Percentiles rank a stretch among this genome's conserved stretches.
Evolutionary conservation across 1,139 yeast genomes (phyloP).

Genomic region (Sugiyamaella neomexicana): DNA sequence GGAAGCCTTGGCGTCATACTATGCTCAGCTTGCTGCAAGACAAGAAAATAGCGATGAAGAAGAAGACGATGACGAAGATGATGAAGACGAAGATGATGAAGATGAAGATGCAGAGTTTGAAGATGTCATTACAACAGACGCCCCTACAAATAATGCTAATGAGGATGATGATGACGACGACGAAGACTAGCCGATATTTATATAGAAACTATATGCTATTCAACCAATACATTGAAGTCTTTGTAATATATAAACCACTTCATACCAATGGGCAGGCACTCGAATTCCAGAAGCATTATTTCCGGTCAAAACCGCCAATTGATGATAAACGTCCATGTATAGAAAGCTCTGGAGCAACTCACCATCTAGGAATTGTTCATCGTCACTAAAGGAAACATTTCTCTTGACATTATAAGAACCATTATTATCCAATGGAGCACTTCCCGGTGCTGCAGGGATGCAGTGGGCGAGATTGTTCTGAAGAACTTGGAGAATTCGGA

Average conservation of each 20-base stretch:
- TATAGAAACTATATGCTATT: no score
- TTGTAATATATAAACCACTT: conserved; percentile 5
- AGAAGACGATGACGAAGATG: conserved; percentile 44
- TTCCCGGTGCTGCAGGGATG: neutral
- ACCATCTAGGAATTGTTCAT: conserved; percentile 5
- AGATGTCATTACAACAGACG: conserved; percentile 43
- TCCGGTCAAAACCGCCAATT: neutral
- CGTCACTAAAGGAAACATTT: neutral
- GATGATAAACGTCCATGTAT: conserved; percentile 4
- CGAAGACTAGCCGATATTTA: neutral
- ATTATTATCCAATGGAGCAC: neutral
- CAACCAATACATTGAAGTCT: conserved; percentile 5
- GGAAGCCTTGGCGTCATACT: conserved; percentile 77
- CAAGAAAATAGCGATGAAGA: conserved; percentile 57
- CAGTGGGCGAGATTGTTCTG: conserved; percentile 7
- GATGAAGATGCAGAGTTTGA: conserved; percentile 63
- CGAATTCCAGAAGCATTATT: neutral
- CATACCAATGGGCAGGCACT: neutral
- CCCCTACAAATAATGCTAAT: conserved; percentile 19
- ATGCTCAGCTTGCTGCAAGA: conserved; percentile 65
- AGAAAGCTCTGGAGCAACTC: conserved; percentile 11
- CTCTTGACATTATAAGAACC: neutral
- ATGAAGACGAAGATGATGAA: conserved; percentile 55
- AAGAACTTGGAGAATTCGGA: neutral
- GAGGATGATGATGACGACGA: conserved; percentile 29